phyloP scores from a whole-genome alignment of 208 protist species.

The Trypanosoma melophagium region DNA sequence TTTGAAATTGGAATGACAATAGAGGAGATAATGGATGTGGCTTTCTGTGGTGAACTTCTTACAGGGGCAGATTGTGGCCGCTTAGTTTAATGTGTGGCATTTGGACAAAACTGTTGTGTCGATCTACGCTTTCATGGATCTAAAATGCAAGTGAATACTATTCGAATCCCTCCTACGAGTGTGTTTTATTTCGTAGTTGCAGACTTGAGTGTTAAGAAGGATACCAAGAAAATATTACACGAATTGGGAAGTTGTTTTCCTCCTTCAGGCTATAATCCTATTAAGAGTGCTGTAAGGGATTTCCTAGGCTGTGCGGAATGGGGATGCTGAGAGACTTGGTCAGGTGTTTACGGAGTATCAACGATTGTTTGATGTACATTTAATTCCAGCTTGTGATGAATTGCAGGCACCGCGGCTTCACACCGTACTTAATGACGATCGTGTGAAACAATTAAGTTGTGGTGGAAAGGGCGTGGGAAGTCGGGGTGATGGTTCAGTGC shows the following conservation, averaged over 20 bases:
- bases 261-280: neutral
- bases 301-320: conserved; percentile 17
- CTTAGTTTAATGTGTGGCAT: conserved; percentile 51
- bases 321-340: conserved; percentile 29
- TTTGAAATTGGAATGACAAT: conserved; percentile 5
- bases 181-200: conserved; percentile 35
- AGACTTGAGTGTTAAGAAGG: conserved; percentile 34
- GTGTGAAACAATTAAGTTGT: conserved; percentile 12
- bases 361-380: conserved; percentile 24
- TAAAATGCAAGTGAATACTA: neutral
- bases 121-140: neutral
- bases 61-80: conserved; percentile 40
- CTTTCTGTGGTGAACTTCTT: conserved; percentile 37
- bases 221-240: conserved; percentile 34
- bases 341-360: conserved; percentile 30
- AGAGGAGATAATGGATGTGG: conserved; percentile 46
- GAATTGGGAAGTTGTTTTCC: conserved; percentile 23
- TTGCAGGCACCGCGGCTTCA: conserved; percentile 29
- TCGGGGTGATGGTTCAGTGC: conserved; percentile 42
- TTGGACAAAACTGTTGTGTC: conserved; percentile 14
- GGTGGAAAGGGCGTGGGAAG: conserved; percentile 46
- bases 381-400: conserved; percentile 28
- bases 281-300: conserved; percentile 8
- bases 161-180: neutral
- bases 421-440: conserved; percentile 17